Percentiles rank a stretch among this genome's conserved stretches.
Evolutionary conservation across 164 flowering plant species (phyloP).

Genomic region (Echeveria elegans): DNA sequence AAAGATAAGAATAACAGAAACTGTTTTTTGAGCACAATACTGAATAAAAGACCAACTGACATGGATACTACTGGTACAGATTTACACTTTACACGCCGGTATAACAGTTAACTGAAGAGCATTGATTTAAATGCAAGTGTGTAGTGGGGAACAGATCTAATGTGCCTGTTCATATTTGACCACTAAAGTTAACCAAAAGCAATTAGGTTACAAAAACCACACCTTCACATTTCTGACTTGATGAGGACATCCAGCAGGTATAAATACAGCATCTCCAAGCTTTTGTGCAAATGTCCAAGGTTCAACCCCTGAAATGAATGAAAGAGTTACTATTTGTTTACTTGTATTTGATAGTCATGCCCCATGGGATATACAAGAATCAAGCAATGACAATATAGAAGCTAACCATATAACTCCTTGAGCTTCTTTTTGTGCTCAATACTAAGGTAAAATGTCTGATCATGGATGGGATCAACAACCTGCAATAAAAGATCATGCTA

Average conservation of each 20-base stretch:
- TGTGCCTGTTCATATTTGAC: too few relatives aligned
- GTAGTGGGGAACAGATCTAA: too few relatives aligned
- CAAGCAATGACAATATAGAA: neutral
- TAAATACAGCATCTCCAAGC: conserved; percentile 78
- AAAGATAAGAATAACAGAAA: too few relatives aligned
- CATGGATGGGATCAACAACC: conserved; percentile 82
- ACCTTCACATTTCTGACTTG: conserved; percentile 83
- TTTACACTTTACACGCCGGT: too few relatives aligned
- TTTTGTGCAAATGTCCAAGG: conserved; percentile 86
- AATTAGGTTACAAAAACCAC: neutral
- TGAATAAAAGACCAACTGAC: too few relatives aligned
- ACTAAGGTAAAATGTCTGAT: conserved; percentile 58
- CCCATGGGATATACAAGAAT: neutral
- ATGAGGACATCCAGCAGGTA: conserved; percentile 87
- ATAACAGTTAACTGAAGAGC: too few relatives aligned
- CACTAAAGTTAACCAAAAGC: neutral
- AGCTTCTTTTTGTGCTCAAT: conserved; percentile 57
- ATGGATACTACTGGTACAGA: too few relatives aligned
- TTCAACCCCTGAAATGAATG: conserved; percentile 41
- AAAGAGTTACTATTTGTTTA: neutral
- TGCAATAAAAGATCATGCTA: conserved; percentile 16
- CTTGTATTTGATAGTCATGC: neutral
- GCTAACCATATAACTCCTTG: conserved; percentile 69
- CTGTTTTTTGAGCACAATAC: too few relatives aligned
- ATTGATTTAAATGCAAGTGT: too few relatives aligned